Evolutionary conservation across 495 filamentous ascomycete species (phyloP).

Genomic region (Durotheca rogersii): DNA sequence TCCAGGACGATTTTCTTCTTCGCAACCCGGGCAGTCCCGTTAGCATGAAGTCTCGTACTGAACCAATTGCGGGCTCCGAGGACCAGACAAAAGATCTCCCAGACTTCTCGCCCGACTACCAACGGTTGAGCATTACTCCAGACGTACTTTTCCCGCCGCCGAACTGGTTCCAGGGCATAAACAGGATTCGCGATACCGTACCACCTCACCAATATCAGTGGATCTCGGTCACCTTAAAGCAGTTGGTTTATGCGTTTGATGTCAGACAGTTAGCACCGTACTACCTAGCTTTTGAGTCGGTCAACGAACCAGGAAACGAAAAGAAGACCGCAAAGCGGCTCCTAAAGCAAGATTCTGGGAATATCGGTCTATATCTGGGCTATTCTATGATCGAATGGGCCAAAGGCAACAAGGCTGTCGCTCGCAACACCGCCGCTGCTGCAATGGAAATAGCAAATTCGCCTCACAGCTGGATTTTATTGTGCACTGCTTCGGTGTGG

Average conservation of each 20-base stretch:
- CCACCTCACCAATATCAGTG: slow-evolving; percentile 43
- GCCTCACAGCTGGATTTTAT: slow-evolving; percentile 9
- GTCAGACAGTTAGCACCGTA: slow-evolving; percentile 66
- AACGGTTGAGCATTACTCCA: slow-evolving; percentile 34
- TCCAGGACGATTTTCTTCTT: slow-evolving; percentile 42
- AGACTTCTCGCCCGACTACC: slow-evolving; percentile 39
- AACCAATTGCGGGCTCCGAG: slow-evolving; percentile 17
- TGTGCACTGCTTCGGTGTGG: slow-evolving; percentile 55
- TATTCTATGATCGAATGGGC: slow-evolving; percentile 73
- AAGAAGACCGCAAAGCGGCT: slow-evolving; percentile 72
- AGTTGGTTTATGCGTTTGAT: slow-evolving; percentile 47
- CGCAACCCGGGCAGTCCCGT: slow-evolving; percentile 15
- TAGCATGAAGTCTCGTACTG: slow-evolving; percentile 3
- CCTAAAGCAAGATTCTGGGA: slow-evolving; percentile 65
- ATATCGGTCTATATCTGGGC: slow-evolving; percentile 70
- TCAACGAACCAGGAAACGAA: slow-evolving; percentile 54
- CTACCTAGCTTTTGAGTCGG: slow-evolving; percentile 66
- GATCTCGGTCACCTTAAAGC: slow-evolving; percentile 55
- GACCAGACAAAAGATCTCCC: slow-evolving; percentile 32
- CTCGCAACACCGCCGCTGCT: slow-evolving; percentile 65
- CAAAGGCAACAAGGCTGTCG: slow-evolving; percentile 53
- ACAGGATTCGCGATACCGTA: slow-evolving; percentile 29
- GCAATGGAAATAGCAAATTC: slow-evolving; percentile 22
- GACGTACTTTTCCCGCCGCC: slow-evolving; percentile 40
- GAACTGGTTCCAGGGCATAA: slow-evolving; percentile 44